Evolutionary conservation across 192 early-diverging fungal species (phyloP).

Genomic region (Backusella psychrophila): DNA sequence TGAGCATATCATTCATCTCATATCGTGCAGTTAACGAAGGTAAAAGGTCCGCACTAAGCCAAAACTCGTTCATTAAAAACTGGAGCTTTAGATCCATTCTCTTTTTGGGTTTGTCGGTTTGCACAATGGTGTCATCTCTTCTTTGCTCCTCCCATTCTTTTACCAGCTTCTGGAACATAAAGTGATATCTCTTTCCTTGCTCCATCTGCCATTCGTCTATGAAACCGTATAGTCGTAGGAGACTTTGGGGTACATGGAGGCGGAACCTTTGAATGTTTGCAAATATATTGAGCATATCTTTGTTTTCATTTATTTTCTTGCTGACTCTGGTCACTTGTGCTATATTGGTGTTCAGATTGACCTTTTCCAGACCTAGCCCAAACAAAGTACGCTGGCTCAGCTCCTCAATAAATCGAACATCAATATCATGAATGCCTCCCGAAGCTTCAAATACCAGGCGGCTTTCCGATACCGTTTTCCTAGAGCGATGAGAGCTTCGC

Average conservation of each 20-base stretch:
- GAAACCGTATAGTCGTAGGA: constrained; percentile 71
- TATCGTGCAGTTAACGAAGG: constrained; percentile 61
- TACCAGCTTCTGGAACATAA: constrained; percentile 66
- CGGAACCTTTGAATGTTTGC: constrained; percentile 43
- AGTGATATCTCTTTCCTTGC: constrained; percentile 59
- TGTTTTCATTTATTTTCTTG: constrained; percentile 22
- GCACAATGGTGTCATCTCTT: background rate
- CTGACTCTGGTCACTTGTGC: constrained; percentile 35
- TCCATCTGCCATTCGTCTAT: constrained; percentile 75
- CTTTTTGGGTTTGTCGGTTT: constrained; percentile 9
- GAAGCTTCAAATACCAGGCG: constrained; percentile 19
- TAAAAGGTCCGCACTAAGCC: constrained; percentile 61
- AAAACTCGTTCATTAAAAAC: constrained; percentile 55
- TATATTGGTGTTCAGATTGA: constrained; percentile 43
- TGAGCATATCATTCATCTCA: constrained; percentile 49
- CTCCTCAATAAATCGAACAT: constrained; percentile 11
- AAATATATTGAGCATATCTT: constrained; percentile 47
- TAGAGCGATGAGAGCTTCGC: constrained; percentile 24
- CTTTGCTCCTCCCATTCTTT: constrained; percentile 65
- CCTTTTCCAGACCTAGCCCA: constrained; percentile 38
- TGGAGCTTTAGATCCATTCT: constrained; percentile 60
- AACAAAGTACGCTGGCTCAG: constrained; percentile 23
- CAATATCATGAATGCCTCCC: constrained; percentile 15
- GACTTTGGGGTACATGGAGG: constrained; percentile 54
- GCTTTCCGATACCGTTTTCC: constrained; percentile 5